These are phyloP conservation scores for Gloeopeniophorella convolvens DNA, from an alignment of 768 basidiomycete genomes.

Conservation along the genomic window DNA sequence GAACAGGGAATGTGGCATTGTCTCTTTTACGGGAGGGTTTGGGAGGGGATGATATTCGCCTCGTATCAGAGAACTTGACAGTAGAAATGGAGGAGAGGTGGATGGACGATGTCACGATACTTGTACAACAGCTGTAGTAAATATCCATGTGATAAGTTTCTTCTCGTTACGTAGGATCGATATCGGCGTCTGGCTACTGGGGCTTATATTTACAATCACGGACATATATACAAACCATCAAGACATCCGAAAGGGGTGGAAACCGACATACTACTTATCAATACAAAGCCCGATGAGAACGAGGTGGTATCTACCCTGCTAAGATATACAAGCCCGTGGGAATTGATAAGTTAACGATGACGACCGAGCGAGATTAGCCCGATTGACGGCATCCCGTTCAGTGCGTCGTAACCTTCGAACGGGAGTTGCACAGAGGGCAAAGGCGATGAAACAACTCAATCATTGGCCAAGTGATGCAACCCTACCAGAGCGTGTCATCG, in stretches of 20 bases:
- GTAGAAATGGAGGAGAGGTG: constrained; percentile 45
- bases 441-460: constrained; percentile 57
- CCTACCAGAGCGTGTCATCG: constrained; percentile 33
- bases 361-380: constrained; percentile 4
- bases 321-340: constrained; percentile 16
- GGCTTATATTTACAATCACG: constrained; percentile 2
- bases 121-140: constrained; percentile 34
- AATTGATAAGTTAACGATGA: constrained; percentile 17
- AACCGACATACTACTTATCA: constrained; percentile 10
- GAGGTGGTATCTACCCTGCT: constrained; percentile 18
- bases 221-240: constrained; percentile 9
- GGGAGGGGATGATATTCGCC: constrained; percentile 35
- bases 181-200: too few relatives aligned
- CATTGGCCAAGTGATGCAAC: constrained; percentile 69
- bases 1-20: constrained; percentile 33
- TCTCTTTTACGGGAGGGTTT: constrained; percentile 36
- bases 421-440: constrained; percentile 48
- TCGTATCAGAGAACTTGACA: constrained; percentile 39
- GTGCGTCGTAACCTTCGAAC: constrained; percentile 29
- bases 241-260: constrained; percentile 1
- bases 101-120: constrained; percentile 44
- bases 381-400: constrained; percentile 21
- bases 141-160: neutral
- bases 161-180: too few relatives aligned
- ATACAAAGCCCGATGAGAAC: constrained; percentile 13